These are phyloP conservation scores for Xylaria sp. DNA, from an alignment of 495 filamentous ascomycete genomes.

Conservation along the genomic window DNA sequence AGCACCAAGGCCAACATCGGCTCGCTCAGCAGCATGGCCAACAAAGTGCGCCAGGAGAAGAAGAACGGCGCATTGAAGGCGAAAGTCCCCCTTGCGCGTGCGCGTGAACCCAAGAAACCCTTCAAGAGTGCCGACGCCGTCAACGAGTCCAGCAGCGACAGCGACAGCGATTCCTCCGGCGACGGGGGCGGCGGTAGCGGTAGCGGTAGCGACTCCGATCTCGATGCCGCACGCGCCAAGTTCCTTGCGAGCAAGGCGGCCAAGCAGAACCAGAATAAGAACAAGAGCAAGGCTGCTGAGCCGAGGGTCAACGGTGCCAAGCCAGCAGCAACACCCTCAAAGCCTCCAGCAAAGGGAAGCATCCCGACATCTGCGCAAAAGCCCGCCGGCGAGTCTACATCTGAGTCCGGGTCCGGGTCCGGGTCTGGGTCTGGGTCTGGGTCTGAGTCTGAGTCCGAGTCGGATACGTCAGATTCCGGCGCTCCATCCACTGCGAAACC, in stretches of 20 bases:
- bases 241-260: conserved; percentile 17
- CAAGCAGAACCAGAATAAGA: conserved; percentile 32
- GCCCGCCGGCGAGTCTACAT: conserved; percentile 1
- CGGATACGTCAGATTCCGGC: conserved; percentile 30
- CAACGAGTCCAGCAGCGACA: conserved; percentile 25
- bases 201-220: conserved; percentile 40
- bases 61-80: conserved; percentile 30
- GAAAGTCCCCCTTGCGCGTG: conserved; percentile 25
- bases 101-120: conserved; percentile 28
- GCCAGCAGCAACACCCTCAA: conserved; percentile 16
- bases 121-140: conserved; percentile 34
- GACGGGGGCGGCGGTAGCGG: conserved; percentile 33
- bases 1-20: conserved; percentile 43
- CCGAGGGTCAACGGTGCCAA: conserved; percentile 26
- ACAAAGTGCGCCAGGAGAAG: conserved; percentile 31
- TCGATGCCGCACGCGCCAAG: conserved; percentile 41
- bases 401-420: conserved; percentile 33
- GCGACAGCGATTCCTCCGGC: conserved; percentile 21
- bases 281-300: conserved; percentile 28
- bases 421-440: conserved; percentile 40
- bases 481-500: conserved; percentile 23
- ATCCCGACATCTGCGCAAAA: conserved; percentile 15
- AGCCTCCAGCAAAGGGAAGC: conserved; percentile 26
- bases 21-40: conserved; percentile 37
- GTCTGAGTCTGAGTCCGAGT: conserved; percentile 40